These are phyloP conservation scores for Colletotrichum cordylinicola DNA, from an alignment of 2,329 filamentous ascomycete species.

Conservation along the genomic window DNA sequence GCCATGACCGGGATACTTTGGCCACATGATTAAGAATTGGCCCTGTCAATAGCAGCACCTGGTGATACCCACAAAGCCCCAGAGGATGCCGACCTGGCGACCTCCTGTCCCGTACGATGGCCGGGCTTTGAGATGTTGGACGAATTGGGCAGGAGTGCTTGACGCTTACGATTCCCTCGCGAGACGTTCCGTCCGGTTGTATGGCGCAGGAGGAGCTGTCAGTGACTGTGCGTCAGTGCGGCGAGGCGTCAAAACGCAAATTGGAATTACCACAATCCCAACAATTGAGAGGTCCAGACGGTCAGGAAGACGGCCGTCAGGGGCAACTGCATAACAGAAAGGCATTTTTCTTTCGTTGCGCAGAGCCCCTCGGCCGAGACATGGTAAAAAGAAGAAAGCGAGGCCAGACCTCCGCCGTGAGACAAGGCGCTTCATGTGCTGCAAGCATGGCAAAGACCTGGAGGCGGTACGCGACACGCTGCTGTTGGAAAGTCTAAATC, in stretches of 20 bases:
- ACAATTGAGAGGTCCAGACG: not conserved
- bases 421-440: not conserved
- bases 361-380: not conserved
- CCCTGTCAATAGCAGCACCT: not conserved
- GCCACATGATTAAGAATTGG: constrained; percentile 17
- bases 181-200: not conserved
- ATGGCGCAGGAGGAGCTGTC: not conserved
- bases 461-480: not conserved
- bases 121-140: not conserved
- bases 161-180: not conserved
- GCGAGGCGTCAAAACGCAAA: not conserved
- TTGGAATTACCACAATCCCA: not conserved
- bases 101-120: not conserved
- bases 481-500: not conserved
- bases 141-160: not conserved
- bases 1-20: not conserved
- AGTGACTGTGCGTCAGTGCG: not conserved
- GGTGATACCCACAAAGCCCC: not conserved
- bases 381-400: not conserved
- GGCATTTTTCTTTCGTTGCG: not conserved
- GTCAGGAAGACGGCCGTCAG: not conserved
- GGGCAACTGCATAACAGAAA: not conserved
- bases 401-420: not conserved
- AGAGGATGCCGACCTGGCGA: not conserved
- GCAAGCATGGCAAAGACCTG: not conserved